Percentiles rank a stretch among this genome's conserved stretches.
These are phyloP conservation scores for Metschnikowia cerradonensis DNA, from an alignment of 805 yeast species.

Conservation along the genomic window DNA sequence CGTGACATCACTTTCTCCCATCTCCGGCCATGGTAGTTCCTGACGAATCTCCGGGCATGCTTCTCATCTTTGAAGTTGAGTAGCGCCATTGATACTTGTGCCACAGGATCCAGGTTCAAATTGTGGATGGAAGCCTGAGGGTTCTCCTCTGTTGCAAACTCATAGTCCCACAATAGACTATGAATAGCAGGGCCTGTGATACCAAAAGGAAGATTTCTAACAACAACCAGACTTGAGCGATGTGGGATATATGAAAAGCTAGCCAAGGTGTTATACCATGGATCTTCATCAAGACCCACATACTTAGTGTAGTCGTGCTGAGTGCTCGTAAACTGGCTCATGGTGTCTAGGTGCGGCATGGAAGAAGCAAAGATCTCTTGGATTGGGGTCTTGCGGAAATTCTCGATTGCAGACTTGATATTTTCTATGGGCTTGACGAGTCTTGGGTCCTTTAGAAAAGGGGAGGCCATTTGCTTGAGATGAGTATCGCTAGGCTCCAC, in stretches of 20 bases:
- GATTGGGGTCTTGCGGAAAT: constrained; percentile 3
- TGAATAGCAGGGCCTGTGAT: constrained; percentile 35
- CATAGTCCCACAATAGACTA: constrained; percentile 47
- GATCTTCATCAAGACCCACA: constrained; percentile 9
- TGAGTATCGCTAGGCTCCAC: constrained; percentile 26
- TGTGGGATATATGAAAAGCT: constrained; percentile 16
- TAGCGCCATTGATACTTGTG: constrained; percentile 27
- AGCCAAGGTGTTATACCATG: constrained; percentile 15
- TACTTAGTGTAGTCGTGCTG: constrained; percentile 9
- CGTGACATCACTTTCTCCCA: constrained; percentile 30
- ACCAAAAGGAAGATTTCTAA: constrained; percentile 46
- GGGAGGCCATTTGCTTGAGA: constrained; percentile 29
- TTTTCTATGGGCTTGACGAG: constrained; percentile 3
- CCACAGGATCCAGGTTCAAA: constrained; percentile 24
- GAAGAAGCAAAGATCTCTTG: constrained; percentile 8
- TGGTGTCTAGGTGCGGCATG: constrained; percentile 3
- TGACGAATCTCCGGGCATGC: constrained; percentile 50
- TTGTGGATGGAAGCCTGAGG: constrained; percentile 20
- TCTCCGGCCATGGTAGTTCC: constrained; percentile 49
- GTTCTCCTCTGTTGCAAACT: constrained; percentile 27
- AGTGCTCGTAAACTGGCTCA: background rate
- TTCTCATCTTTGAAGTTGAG: constrained; percentile 41
- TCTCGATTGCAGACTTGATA: constrained; percentile 3
- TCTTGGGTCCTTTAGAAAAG: constrained; percentile 16
- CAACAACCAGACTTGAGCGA: constrained; percentile 31